phyloP scores from a whole-genome alignment of 2,329 filamentous ascomycete genomes.

The Phialophora macrospora region DNA sequence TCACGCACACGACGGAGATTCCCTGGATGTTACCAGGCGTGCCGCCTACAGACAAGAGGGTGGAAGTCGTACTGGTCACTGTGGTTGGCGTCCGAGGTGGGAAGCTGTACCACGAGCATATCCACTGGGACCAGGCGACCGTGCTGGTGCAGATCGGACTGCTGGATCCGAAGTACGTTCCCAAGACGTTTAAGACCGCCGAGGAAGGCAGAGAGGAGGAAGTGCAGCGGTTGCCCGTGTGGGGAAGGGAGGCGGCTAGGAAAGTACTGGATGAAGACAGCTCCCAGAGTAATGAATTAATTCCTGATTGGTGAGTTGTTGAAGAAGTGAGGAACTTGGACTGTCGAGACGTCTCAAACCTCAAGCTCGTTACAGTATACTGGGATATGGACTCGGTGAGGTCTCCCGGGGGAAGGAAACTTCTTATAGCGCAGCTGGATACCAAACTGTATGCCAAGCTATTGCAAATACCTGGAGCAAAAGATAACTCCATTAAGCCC shows the following conservation, averaged over 20 bases:
- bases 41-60: slow-evolving; percentile 60
- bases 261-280: slow-evolving; percentile 49
- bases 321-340: not conserved
- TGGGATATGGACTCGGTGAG: not conserved
- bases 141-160: slow-evolving; percentile 64
- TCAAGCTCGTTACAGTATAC: not conserved
- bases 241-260: slow-evolving; percentile 48
- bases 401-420: not conserved
- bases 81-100: slow-evolving; percentile 61
- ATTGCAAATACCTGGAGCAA: not conserved
- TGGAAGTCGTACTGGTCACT: slow-evolving; percentile 62
- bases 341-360: not conserved
- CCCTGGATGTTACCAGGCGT: slow-evolving; percentile 66
- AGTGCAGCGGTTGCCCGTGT: slow-evolving; percentile 48
- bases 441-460: not conserved
- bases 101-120: slow-evolving; percentile 61
- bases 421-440: not conserved
- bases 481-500: not conserved
- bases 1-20: slow-evolving; percentile 62
- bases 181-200: slow-evolving; percentile 50
- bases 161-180: slow-evolving; percentile 61
- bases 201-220: slow-evolving; percentile 40
- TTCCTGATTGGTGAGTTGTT: slow-evolving; percentile 38
- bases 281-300: slow-evolving; percentile 43
- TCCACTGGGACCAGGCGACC: slow-evolving; percentile 68